phyloP scores from a whole-genome alignment of 768 basidiomycete genomes.

The Baorangia bicolor region DNA sequence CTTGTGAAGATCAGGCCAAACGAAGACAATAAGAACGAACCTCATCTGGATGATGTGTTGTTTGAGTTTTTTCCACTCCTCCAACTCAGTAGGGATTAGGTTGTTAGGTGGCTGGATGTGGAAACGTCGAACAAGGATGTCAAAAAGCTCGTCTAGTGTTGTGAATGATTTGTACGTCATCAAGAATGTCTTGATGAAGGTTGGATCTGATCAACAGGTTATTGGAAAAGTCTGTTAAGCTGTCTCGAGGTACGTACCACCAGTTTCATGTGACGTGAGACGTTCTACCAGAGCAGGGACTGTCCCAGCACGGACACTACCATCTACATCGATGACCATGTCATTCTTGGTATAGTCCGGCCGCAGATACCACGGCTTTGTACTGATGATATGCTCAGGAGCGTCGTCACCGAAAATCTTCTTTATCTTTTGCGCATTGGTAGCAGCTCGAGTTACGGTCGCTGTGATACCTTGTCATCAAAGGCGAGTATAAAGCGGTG shows the following conservation, averaged over 20 bases:
- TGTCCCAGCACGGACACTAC: slow-evolving; percentile 83
- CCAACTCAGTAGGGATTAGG: slow-evolving; percentile 56
- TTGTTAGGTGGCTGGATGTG: slow-evolving; percentile 71
- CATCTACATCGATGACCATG: slow-evolving; percentile 83
- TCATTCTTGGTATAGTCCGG: slow-evolving; percentile 78
- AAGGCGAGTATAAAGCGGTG: not conserved
- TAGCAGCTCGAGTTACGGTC: slow-evolving; percentile 21
- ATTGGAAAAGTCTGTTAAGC: not conserved
- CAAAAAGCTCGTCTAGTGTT: slow-evolving; percentile 76
- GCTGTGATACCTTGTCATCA: slow-evolving; percentile 18
- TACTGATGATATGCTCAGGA: slow-evolving; percentile 45
- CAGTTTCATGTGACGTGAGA: slow-evolving; percentile 86
- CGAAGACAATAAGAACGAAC: slow-evolving; percentile 43
- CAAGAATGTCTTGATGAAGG: slow-evolving; percentile 85
- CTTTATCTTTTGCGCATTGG: slow-evolving; percentile 55
- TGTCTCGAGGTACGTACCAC: slow-evolving; percentile 52
- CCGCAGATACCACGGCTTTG: slow-evolving; percentile 81
- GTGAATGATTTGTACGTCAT: slow-evolving; percentile 97
- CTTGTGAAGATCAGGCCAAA: not conserved
- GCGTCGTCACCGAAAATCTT: slow-evolving; percentile 65
- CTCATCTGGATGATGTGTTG: slow-evolving; percentile 84
- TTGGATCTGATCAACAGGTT: slow-evolving; percentile 50
- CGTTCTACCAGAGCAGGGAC: slow-evolving; percentile 83
- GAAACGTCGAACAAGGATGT: slow-evolving; percentile 79
- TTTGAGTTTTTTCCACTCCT: slow-evolving; percentile 83